Percentiles rank a stretch among this genome's conserved stretches.
These are phyloP conservation scores for Mucor sp. DNA, from an alignment of 371 early-diverging fungal genomes.

Conservation along the genomic window DNA sequence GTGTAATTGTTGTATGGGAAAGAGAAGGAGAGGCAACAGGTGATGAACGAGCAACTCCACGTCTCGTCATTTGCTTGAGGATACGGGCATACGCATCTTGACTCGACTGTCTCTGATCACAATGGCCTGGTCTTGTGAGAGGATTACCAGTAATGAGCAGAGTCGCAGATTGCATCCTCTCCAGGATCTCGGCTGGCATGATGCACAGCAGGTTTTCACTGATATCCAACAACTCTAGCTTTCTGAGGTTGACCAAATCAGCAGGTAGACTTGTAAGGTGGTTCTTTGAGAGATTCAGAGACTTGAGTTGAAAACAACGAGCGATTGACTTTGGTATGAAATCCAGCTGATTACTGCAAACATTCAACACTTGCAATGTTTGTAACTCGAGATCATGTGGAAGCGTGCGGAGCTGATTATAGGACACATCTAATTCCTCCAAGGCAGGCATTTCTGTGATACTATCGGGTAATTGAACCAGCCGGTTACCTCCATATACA, in stretches of 20 bases:
- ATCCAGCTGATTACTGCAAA: conserved; percentile 59
- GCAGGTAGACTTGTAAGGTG: conserved; percentile 62
- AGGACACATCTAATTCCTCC: conserved; percentile 58
- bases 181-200: conserved; percentile 61
- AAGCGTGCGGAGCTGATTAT: conserved; percentile 50
- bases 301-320: conserved; percentile 40
- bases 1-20: conserved; percentile 12
- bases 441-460: conserved; percentile 49
- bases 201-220: conserved; percentile 64
- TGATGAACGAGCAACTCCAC: conserved; percentile 46
- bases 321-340: conserved; percentile 63
- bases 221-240: conserved; percentile 62
- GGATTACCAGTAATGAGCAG: conserved; percentile 67
- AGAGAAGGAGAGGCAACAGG: conserved; percentile 12
- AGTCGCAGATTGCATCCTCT: conserved; percentile 55
- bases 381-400: conserved; percentile 28
- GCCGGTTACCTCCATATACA: conserved; percentile 60
- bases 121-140: conserved; percentile 53
- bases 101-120: conserved; percentile 33
- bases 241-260: conserved; percentile 52
- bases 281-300: conserved; percentile 58
- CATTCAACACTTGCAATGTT: conserved; percentile 38
- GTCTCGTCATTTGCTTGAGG: conserved; percentile 51
- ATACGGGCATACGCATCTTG: conserved; percentile 53
- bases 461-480: conserved; percentile 47